Conservation (phyloP, 2,329 filamentous ascomycete genomes). For the Colletotrichum theobromicola region DNA sequence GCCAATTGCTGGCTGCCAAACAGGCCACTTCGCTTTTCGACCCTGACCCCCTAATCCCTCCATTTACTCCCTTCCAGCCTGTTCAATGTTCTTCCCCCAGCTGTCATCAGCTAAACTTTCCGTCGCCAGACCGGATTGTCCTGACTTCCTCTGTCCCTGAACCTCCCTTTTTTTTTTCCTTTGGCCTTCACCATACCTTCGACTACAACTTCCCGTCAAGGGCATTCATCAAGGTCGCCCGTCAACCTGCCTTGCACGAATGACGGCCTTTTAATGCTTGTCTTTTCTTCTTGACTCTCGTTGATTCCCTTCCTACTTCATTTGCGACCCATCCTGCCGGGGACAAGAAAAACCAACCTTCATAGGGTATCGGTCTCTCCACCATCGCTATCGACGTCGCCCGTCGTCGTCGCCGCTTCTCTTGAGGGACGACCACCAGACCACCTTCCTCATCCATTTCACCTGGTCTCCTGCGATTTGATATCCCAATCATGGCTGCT, state of each 20-base stretch:
- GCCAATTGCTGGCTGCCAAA: conserved; percentile 18
- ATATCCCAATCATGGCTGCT: conserved; percentile 5
- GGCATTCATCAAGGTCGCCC: conserved; percentile 18
- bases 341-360: neutral
- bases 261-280: conserved; percentile 44
- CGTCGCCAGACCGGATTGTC: conserved; percentile 7
- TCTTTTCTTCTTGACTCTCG: conserved; percentile 47
- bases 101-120: conserved; percentile 23
- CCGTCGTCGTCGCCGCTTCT: neutral
- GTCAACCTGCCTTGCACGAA: conserved; percentile 17
- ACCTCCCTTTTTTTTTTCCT: conserved; percentile 2
- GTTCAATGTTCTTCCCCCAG: neutral
- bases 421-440: neutral
- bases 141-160: neutral
- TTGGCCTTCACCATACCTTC: neutral
- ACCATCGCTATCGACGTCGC: neutral
- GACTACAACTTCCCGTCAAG: conserved; percentile 19
- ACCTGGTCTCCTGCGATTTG: neutral
- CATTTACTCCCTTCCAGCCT: conserved; percentile 20
- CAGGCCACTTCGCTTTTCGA: conserved; percentile 42
- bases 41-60: conserved; percentile 18
- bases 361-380: neutral
- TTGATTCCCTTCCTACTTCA: conserved; percentile 26
- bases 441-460: neutral
- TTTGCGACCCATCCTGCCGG: neutral